Percentiles rank a stretch among this genome's conserved stretches.
phyloP scores from a whole-genome alignment of 306 rosid genomes.

The Fagus crenata region DNA sequence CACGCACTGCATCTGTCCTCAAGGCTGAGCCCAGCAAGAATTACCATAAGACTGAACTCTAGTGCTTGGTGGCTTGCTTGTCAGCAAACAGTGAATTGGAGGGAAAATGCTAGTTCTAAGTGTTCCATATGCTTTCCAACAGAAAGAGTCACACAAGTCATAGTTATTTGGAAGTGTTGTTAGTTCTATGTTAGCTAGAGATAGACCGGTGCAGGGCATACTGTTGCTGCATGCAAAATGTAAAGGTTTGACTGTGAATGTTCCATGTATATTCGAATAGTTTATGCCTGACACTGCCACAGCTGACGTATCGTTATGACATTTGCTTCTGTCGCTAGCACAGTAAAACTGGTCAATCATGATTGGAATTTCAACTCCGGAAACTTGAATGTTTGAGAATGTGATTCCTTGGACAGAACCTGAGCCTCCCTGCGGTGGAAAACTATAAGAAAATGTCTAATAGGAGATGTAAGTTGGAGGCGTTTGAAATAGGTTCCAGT shows the following conservation, averaged over 20 bases:
- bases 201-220: conserved; percentile 61
- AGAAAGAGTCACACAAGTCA: conserved; percentile 46
- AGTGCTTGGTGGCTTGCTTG: conserved; percentile 41
- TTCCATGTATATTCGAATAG: conserved; percentile 58
- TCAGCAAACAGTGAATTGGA: conserved; percentile 52
- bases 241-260: conserved; percentile 53
- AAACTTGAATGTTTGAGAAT: conserved; percentile 76
- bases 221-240: conserved; percentile 81
- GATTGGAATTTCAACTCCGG: conserved; percentile 61
- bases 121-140: conserved; percentile 78
- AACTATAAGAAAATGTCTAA: background rate
- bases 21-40: conserved; percentile 43
- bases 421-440: conserved; percentile 66
- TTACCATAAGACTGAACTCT: conserved; percentile 25
- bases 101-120: conserved; percentile 59
- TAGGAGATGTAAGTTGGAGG: background rate
- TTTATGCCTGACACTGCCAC: conserved; percentile 65
- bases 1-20: background rate
- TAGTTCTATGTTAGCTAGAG: conserved; percentile 61
- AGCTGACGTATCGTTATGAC: conserved; percentile 61
- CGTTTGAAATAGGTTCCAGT: background rate
- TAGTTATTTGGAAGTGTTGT: conserved; percentile 31
- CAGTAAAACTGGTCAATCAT: conserved; percentile 82
- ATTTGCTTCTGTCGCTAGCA: conserved; percentile 39
- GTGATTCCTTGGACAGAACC: conserved; percentile 65